Percentiles rank a stretch among this genome's conserved stretches.
Conservation (phyloP, 345 rosid genomes). For the Eucalyptus lansdowneana region DNA sequence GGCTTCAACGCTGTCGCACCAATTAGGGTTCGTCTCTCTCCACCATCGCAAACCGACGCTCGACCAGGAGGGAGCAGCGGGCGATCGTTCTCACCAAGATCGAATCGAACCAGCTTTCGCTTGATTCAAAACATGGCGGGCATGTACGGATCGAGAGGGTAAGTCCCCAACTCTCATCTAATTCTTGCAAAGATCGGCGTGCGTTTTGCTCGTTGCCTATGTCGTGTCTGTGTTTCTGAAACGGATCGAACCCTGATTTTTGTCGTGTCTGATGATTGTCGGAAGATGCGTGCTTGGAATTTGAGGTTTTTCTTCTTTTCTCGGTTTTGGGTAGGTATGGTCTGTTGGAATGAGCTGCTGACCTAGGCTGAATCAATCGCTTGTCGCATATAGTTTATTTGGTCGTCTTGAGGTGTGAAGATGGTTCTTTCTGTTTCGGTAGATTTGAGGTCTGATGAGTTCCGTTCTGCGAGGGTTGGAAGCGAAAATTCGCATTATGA, state of each 20-base stretch:
- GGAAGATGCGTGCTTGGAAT: not conserved
- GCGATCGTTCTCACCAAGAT: not conserved
- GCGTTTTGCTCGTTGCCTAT: not conserved
- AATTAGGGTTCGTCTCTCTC: not conserved
- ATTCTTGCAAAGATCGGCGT: not conserved
- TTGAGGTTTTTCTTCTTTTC: not conserved
- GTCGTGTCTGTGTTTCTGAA: not conserved
- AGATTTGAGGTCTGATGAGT: not conserved
- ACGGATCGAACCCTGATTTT: not conserved
- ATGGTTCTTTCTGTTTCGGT: not conserved
- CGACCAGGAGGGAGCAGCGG: not conserved
- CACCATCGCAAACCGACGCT: not conserved
- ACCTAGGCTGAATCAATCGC: not conserved
- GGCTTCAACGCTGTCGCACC: not conserved
- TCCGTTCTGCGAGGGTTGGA: not conserved
- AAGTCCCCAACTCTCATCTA: not conserved
- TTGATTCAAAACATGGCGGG: not conserved
- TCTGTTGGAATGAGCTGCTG: not conserved
- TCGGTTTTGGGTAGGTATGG: not conserved
- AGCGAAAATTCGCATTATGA: not conserved
- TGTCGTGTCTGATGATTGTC: not conserved
- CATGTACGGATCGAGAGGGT: slow-evolving; percentile 53
- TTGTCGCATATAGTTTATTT: not conserved
- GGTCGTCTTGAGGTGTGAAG: not conserved
- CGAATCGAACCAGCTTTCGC: not conserved